Evolutionary conservation across 306 rosid species (phyloP).

Genomic region (Dryas alaskensis): DNA sequence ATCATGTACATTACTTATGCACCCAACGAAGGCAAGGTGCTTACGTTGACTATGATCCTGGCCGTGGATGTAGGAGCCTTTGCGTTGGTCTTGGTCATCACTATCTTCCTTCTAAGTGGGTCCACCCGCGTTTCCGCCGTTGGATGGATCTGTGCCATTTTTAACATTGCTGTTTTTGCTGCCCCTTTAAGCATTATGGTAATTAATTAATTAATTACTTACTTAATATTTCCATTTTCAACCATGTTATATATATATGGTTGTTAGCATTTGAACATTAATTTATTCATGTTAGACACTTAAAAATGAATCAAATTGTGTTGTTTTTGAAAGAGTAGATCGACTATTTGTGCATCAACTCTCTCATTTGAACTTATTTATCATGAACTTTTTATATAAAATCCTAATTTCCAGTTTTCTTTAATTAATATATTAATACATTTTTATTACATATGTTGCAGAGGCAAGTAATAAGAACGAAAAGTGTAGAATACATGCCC

Average conservation of each 20-base stretch:
- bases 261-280: no score
- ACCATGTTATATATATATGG: background rate
- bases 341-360: no score
- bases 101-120: constrained; percentile 33
- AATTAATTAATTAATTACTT: background rate
- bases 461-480: constrained; percentile 62
- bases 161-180: constrained; percentile 64
- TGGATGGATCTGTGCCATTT: constrained; percentile 60
- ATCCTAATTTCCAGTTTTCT: no score
- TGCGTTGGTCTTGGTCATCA: constrained; percentile 35
- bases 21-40: constrained; percentile 47
- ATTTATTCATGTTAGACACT: no score
- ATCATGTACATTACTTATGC: constrained; percentile 45
- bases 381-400: no score
- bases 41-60: constrained; percentile 39
- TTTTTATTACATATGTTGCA: constrained; percentile 26
- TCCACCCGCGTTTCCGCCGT: constrained; percentile 31
- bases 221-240: background rate
- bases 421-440: no score
- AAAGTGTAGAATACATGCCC: constrained; percentile 69
- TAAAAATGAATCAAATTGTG: no score
- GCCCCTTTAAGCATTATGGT: constrained; percentile 79
- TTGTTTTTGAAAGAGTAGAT: no score
- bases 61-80: constrained; percentile 31
- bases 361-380: no score